A percentile compares a stretch with the other conserved stretches of the same genome.
phyloP scores from a whole-genome alignment of 352 stramenopile genomes.

The Thraustochytrium sp. region DNA sequence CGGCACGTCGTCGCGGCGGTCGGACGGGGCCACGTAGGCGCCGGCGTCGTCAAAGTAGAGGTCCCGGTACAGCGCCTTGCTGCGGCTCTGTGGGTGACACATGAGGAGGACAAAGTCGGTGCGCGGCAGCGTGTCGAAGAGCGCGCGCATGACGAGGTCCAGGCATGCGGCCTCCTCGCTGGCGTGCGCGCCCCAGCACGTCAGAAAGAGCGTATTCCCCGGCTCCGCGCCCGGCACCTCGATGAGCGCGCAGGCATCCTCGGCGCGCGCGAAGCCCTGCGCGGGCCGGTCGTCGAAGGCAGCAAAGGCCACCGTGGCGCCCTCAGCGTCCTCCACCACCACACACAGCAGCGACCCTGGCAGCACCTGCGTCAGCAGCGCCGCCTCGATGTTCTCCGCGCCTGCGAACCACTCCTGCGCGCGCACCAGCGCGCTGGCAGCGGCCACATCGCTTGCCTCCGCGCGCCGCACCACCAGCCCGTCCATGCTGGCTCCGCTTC shows the following conservation, averaged over 20 bases:
- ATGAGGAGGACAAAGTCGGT: constrained; percentile 25
- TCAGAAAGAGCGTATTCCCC: constrained; percentile 8
- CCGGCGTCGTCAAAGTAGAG: not conserved
- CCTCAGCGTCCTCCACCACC: not conserved
- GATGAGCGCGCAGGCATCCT: not conserved
- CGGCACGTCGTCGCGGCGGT: not conserved
- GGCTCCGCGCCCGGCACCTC: not conserved
- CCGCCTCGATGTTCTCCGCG: not conserved
- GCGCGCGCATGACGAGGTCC: not conserved
- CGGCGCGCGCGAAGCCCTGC: not conserved
- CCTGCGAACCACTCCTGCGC: not conserved
- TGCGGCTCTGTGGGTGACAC: not conserved
- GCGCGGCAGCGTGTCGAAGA: not conserved
- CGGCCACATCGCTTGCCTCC: not conserved
- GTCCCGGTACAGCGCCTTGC: not conserved
- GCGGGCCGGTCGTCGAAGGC: constrained; percentile 1
- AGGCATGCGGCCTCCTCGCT: not conserved
- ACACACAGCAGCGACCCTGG: constrained; percentile 15
- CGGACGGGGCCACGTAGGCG: not conserved
- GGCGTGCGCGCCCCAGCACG: not conserved
- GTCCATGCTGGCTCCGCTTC: not conserved
- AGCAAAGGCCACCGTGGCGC: not conserved
- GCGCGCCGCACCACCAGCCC: not conserved
- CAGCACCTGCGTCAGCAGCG: not conserved
- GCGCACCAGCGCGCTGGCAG: not conserved